A percentile compares a stretch with the other conserved stretches of the same genome.
phyloP scores from a whole-genome alignment of 176 grass and related monocot species.

The sorghum (Sorghum bicolor) region DNA sequence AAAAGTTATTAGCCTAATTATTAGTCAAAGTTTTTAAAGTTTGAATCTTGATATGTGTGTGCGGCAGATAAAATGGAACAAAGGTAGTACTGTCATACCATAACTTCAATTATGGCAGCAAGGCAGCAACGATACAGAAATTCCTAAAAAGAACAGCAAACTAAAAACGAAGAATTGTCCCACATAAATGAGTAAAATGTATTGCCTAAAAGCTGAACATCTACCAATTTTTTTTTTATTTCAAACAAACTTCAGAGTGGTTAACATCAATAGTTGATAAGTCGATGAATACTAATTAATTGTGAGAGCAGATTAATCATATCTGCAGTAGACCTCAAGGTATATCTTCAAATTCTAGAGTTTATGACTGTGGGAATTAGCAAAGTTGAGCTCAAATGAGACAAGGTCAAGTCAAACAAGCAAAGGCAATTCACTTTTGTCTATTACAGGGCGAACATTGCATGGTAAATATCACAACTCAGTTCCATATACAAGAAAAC shows the following conservation, averaged over 20 bases:
- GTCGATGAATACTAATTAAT: not conserved
- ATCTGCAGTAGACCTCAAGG: not conserved
- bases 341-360: slow-evolving; percentile 12
- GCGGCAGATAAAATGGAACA: too few species aligned
- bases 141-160: not conserved
- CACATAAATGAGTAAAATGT: not conserved
- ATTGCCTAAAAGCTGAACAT: not conserved
- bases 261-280: not conserved
- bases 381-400: slow-evolving; percentile 5
- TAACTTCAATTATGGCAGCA: not conserved
- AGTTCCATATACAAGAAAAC: slow-evolving; percentile 11
- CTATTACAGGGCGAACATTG: not conserved
- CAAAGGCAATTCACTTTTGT: not conserved
- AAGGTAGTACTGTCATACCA: slow-evolving; percentile 13
- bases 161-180: not conserved
- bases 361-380: not conserved
- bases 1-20: too few species aligned
- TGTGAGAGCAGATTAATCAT: not conserved
- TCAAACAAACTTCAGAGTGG: not conserved
- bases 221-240: not conserved
- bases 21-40: too few species aligned
- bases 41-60: too few species aligned
- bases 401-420: slow-evolving; percentile 24
- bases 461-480: slow-evolving; percentile 8
- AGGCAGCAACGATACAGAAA: not conserved